Evolutionary conservation across 2,329 filamentous ascomycete genomes (phyloP), one percentile per base, ranked within the genome.

Genomic region (Pyrenophora graminea): DNA sequence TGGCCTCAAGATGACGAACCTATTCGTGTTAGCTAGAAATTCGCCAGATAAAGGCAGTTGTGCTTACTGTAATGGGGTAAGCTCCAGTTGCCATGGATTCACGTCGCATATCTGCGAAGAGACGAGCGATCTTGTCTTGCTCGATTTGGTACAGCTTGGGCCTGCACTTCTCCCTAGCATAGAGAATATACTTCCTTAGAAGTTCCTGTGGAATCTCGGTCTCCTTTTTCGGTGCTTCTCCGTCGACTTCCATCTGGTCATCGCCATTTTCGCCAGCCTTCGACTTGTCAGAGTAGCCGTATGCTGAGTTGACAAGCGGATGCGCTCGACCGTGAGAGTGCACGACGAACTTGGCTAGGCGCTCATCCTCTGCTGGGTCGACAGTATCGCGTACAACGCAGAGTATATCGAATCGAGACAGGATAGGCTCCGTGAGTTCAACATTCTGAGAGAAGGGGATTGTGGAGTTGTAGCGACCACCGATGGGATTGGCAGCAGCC

Each of bases 81-180:
- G 93, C 94, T 18, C 94, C 94, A 19, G 94, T 99, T 1, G 92
- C 92, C 55, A 97, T 78, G 19, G 88, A 92, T 75, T 99, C 94
- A 62, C 91, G 82, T 63, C 94, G 82, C 93, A 99, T 97, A 70
- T 99, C 94, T 23, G 92, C 90, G 71, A 97, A 99, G 7, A 99
- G 80, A 43, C 93, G 84, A 2, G 94, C 90, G 27, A 99, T 85
- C 79, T 99, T 99, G 77, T 97, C 94, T 72, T 97, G 90, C 63
- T 99, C 94, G 75, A 99, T 96, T 71, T 97, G 90, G 72, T 97
- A 96, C 7, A 99, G 82, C 77, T 96, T 97, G 7, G 94, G 94
- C 46, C 83, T 84, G 74, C 90, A 95, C 66, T 88, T 89, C 73
- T 97, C 91, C 27, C 93, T 84, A 0, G 94, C 91, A 68, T 97